Evolutionary conservation across 768 basidiomycete genomes (phyloP), one percentile per base, ranked within the genome.

Genomic region (Lactifluus rugatus): DNA sequence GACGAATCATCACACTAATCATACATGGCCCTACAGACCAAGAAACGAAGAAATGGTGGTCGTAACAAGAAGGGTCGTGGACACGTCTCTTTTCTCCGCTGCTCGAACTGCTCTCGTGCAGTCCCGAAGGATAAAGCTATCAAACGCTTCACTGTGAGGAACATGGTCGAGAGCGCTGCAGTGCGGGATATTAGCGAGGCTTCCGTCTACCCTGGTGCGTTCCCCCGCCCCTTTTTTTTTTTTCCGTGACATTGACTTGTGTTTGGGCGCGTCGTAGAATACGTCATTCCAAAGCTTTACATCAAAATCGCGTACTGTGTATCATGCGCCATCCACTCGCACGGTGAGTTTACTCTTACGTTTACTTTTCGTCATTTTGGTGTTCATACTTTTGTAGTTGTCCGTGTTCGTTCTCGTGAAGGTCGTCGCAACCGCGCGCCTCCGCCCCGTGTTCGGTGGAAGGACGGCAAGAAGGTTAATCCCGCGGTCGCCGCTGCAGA

Each of bases 11-110:
- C 42, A 44, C 10, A 61, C 68, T 69, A 54, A 68, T 63, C 36
- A 48, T 21, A 16, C 48, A 57, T 60, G 55, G 57, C 42, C 51
- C 47, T 65, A 56, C 71, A 95, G 94, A 97, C 93, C 67, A 95
- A 94, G 82, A 96, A 97, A 81, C 87, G 94, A 91, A 87, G 94
- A 89, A 93, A 90, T 81, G 87, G 87, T 72, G 96, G 95, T 66
- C 93, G 96, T 69, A 97, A 96, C 93, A 96, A 97, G 82, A 91
- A 94, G 73, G 93, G 94, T 69, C 93, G 96, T 70, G 96, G 95
- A 73, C 93, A 96, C 75, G 90, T 93, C 73, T 81, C 74, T 63
- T 91, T 89, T 73, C 82, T 99, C 71, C 89, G 96, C 69, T 99
- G 96, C 82, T 94, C 93, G 66, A 99, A 99, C 85, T 99, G 96